phyloP scores from a whole-genome alignment of 2,329 filamentous ascomycete genomes.

The Elsinoe necatrix region DNA sequence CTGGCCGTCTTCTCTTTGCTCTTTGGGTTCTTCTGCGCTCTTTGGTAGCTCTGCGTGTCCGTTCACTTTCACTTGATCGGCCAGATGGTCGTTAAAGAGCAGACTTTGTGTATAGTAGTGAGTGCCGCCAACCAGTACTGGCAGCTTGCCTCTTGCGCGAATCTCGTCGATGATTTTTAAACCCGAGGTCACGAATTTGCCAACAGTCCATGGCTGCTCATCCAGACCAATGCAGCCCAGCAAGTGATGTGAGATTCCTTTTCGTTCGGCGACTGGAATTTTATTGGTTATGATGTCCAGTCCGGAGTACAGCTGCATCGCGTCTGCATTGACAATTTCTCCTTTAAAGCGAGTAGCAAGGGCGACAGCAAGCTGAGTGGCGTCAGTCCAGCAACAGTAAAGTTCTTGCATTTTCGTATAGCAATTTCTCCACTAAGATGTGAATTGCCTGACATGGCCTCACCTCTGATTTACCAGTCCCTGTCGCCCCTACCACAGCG shows the following conservation, averaged over 20 bases:
- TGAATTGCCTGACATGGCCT: too few relatives aligned
- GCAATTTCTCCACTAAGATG: too few relatives aligned
- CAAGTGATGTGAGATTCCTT: constrained; percentile 78
- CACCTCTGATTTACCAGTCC: constrained; percentile 89
- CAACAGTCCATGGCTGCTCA: constrained; percentile 75
- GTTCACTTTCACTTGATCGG: constrained; percentile 36
- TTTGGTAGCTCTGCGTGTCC: constrained; percentile 18
- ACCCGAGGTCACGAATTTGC: constrained; percentile 65
- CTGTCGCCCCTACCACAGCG: constrained; percentile 79
- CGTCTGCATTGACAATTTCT: constrained; percentile 94
- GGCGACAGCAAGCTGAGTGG: constrained; percentile 56
- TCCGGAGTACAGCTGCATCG: constrained; percentile 93
- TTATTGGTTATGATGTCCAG: constrained; percentile 95
- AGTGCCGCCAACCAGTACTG: constrained; percentile 87
- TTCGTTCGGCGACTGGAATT: constrained; percentile 63
- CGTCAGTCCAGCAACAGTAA: constrained; percentile 28
- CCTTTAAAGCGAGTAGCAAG: constrained; percentile 75
- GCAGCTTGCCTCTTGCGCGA: constrained; percentile 64
- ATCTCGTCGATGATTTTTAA: constrained; percentile 67
- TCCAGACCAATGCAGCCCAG: constrained; percentile 68
- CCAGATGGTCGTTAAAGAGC: constrained; percentile 66
- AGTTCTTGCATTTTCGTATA: too few relatives aligned
- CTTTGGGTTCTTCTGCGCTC: constrained; percentile 12
- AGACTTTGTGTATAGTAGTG: constrained; percentile 92
- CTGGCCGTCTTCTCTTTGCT: constrained; percentile 21